These are phyloP conservation scores for Scheffersomyces lignicola DNA, from an alignment of 1,139 yeast species.

Conservation along the genomic window DNA sequence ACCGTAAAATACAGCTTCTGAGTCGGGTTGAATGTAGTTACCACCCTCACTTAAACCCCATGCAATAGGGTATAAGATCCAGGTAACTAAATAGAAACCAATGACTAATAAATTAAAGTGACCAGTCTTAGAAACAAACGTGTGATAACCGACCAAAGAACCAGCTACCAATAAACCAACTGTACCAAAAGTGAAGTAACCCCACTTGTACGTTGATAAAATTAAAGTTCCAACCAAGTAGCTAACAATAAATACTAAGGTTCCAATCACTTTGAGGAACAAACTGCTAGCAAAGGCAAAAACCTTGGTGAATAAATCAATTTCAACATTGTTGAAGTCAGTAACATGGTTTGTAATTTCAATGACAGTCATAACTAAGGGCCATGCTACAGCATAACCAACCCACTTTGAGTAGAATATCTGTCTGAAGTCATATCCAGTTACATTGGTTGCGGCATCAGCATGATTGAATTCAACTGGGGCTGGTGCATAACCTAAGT, in stretches of 20 bases:
- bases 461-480: constrained; percentile 57
- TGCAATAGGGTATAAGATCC: constrained; percentile 53
- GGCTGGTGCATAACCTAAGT: constrained; percentile 62
- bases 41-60: constrained; percentile 74
- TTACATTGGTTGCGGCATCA: too few relatives aligned
- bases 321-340: constrained; percentile 13
- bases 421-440: constrained; percentile 54
- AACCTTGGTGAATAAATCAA: constrained; percentile 23
- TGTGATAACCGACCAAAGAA: constrained; percentile 28
- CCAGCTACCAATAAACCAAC: constrained; percentile 40
- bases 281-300: constrained; percentile 25
- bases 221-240: constrained; percentile 57
- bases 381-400: constrained; percentile 69
- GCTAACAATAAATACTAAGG: constrained; percentile 53
- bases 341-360: constrained; percentile 45
- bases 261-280: constrained; percentile 37
- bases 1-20: constrained; percentile 68
- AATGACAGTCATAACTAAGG: constrained; percentile 49
- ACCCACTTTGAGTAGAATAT: constrained; percentile 64
- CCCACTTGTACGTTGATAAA: constrained; percentile 64
- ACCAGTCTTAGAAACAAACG: too few relatives aligned
- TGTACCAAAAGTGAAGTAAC: constrained; percentile 49
- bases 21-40: constrained; percentile 61
- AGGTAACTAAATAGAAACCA: constrained; percentile 31
- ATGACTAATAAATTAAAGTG: too few relatives aligned